phyloP scores from a whole-genome alignment of 805 yeast genomes.

The Geotrichum ghanense region DNA sequence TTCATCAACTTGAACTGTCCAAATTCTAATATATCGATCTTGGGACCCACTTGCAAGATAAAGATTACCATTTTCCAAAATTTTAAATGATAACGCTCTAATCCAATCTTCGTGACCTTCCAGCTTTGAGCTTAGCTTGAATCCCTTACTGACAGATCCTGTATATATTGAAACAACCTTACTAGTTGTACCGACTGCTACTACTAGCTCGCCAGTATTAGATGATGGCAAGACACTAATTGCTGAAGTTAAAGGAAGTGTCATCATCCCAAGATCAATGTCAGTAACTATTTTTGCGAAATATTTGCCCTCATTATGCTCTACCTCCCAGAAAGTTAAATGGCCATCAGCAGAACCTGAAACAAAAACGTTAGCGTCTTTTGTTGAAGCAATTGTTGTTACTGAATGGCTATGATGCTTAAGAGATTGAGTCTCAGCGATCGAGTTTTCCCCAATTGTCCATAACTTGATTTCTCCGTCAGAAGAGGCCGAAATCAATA shows the following conservation, averaged over 20 bases:
- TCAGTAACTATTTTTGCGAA: conserved; percentile 11
- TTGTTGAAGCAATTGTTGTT: conserved; percentile 37
- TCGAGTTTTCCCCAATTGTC: conserved; percentile 24
- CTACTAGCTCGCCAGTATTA: conserved; percentile 8
- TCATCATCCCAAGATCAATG: not conserved
- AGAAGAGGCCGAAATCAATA: conserved; percentile 52
- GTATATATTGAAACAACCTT: conserved; percentile 43
- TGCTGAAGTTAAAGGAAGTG: not conserved
- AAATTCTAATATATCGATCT: conserved; percentile 81
- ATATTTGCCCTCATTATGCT: conserved; percentile 12
- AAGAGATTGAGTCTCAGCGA: conserved; percentile 22
- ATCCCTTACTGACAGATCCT: conserved; percentile 14
- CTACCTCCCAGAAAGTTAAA: conserved; percentile 39
- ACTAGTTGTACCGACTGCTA: conserved; percentile 27
- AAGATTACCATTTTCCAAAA: conserved; percentile 38
- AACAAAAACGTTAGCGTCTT: conserved; percentile 31
- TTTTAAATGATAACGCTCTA: conserved; percentile 53
- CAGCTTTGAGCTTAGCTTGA: conserved; percentile 39
- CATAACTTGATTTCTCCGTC: conserved; percentile 56
- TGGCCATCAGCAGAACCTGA: conserved; percentile 59
- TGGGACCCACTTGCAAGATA: conserved; percentile 84
- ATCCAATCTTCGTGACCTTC: conserved; percentile 98
- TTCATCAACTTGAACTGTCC: conserved; percentile 33
- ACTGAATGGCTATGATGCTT: conserved; percentile 40
- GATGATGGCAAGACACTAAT: not conserved